Evolutionary conservation across 768 basidiomycete species (phyloP).

Genomic region (Kwoniella pini): DNA sequence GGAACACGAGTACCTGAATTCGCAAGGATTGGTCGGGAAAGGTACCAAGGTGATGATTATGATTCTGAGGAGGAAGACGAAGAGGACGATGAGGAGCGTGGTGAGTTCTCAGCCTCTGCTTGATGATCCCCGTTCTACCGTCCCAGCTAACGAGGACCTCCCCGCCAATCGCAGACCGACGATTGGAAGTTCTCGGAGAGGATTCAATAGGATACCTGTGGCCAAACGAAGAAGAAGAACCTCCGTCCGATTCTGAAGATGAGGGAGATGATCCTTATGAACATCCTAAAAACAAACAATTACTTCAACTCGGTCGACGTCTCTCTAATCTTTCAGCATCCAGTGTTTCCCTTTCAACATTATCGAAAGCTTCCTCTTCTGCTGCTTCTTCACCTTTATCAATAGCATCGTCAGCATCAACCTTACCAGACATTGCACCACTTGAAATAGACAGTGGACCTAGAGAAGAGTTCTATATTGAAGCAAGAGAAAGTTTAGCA

Average conservation of each 20-base stretch:
- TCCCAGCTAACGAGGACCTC: too few relatives aligned
- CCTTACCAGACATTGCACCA: constrained; percentile 34
- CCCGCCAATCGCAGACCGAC: too few relatives aligned
- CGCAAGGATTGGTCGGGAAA: constrained; percentile 66
- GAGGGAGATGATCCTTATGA: constrained; percentile 60
- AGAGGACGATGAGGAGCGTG: constrained; percentile 16
- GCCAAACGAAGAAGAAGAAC: constrained; percentile 60
- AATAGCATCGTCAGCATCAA: constrained; percentile 36
- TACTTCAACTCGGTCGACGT: constrained; percentile 50
- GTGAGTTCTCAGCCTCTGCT: constrained; percentile 10
- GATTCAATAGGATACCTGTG: constrained; percentile 78
- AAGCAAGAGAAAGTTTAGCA: constrained; percentile 71
- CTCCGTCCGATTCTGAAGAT: constrained; percentile 49
- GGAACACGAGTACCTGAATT: constrained; percentile 68
- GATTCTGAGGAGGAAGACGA: constrained; percentile 29
- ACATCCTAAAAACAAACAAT: constrained; percentile 49
- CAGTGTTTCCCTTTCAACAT: constrained; percentile 41
- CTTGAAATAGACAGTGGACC: constrained; percentile 39
- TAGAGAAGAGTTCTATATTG: constrained; percentile 46
- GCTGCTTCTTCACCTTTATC: constrained; percentile 42
- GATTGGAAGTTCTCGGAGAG: constrained; percentile 60
- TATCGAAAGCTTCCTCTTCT: constrained; percentile 48
- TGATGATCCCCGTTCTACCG: too few relatives aligned
- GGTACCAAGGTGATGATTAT: constrained; percentile 48
- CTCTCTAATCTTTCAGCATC: constrained; percentile 40